Evolutionary conservation across 1,139 yeast species (phyloP).

Genomic region (Pneumocystis sp.): DNA sequence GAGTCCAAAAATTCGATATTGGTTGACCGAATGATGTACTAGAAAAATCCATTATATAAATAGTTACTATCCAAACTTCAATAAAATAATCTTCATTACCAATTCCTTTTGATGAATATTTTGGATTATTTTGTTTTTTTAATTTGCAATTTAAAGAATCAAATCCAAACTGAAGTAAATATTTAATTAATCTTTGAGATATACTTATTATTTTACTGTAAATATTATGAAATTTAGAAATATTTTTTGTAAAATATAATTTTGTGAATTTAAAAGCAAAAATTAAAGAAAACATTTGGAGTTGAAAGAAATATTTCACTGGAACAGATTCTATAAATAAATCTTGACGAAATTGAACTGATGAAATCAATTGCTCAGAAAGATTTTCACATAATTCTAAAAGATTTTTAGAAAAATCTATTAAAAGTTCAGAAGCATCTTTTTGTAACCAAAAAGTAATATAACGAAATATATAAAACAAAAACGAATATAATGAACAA

Average conservation of each 20-base stretch:
- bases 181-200: neutral
- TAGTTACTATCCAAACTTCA: neutral
- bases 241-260: neutral
- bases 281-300: neutral
- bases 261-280: neutral
- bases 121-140: neutral
- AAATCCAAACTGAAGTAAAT: neutral
- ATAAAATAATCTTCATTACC: neutral
- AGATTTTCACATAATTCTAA: neutral
- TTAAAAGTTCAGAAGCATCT: neutral
- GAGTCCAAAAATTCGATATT: neutral
- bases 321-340: neutral
- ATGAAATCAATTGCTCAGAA: neutral
- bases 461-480: neutral
- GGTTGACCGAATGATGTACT: neutral
- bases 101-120: neutral
- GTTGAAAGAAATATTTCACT: neutral
- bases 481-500: neutral
- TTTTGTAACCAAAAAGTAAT: neutral
- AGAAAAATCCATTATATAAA: neutral
- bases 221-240: neutral
- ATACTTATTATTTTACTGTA: neutral
- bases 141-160: neutral
- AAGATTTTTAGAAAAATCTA: neutral
- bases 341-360: neutral